These are phyloP conservation scores for Ogataea polymorpha DNA, from an alignment of 805 yeast species.

Conservation along the genomic window DNA sequence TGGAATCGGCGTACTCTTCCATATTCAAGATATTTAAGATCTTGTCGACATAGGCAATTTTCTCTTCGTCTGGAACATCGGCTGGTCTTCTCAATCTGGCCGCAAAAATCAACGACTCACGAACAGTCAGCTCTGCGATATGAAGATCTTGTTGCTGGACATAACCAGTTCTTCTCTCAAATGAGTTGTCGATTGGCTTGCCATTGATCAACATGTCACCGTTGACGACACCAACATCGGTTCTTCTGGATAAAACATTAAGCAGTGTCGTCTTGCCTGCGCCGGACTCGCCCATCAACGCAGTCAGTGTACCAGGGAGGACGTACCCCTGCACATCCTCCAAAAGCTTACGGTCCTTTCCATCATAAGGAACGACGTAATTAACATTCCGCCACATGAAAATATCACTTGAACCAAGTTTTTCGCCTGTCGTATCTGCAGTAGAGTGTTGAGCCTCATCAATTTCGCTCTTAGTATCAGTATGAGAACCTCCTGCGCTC, in stretches of 20 bases:
- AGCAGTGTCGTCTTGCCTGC: conserved; percentile 62
- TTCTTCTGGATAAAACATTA: conserved; percentile 50
- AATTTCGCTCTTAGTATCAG: conserved; percentile 15
- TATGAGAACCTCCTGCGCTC: conserved; percentile 17
- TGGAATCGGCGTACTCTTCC: conserved; percentile 49
- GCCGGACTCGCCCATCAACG: conserved; percentile 64
- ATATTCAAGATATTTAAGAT: conserved; percentile 39
- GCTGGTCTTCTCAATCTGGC: conserved; percentile 47
- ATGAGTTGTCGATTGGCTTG: conserved; percentile 43
- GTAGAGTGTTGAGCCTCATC: conserved; percentile 15
- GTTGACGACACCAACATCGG: conserved; percentile 49
- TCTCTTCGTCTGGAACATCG: conserved; percentile 40
- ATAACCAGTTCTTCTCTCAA: conserved; percentile 53
- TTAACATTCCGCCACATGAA: conserved; percentile 63
- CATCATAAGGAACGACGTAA: conserved; percentile 52
- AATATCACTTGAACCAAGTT: conserved; percentile 42
- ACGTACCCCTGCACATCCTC: conserved; percentile 43
- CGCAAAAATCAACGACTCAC: conserved; percentile 48
- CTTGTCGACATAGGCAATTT: conserved; percentile 42
- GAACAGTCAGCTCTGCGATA: conserved; percentile 47
- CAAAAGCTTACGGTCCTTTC: conserved; percentile 39
- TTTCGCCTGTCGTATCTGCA: conserved; percentile 13
- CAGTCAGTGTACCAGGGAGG: conserved; percentile 55
- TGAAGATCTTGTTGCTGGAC: conserved; percentile 58
- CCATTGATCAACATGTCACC: conserved; percentile 59